A percentile compares a stretch with the other conserved stretches of the same genome.
phyloP scores from a whole-genome alignment of 148 eudicot species.

The Chenopodium formosanum region DNA sequence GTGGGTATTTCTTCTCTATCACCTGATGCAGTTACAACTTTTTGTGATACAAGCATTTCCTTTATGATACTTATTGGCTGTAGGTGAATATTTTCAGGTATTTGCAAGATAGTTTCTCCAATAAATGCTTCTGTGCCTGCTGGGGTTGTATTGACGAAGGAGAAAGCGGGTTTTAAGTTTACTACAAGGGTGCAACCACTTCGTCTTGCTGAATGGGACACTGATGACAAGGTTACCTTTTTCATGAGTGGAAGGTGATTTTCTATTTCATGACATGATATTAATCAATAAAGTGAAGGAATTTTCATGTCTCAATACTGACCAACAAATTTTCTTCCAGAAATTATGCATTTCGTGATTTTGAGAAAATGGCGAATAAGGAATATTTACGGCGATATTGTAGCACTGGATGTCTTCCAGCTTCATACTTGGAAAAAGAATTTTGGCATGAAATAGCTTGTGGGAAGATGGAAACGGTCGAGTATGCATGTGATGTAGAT shows the following conservation, averaged over 20 bases:
- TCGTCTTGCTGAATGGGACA: constrained; percentile 97
- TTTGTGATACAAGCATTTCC: neutral
- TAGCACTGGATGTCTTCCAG: constrained; percentile 86
- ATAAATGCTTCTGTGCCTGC: constrained; percentile 88
- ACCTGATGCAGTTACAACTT: neutral
- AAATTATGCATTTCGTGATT: constrained; percentile 87
- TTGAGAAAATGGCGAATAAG: constrained; percentile 99
- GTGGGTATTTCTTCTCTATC: neutral
- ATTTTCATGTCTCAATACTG: constrained; percentile 18
- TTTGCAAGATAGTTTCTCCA: constrained; percentile 95
- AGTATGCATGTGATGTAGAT: constrained; percentile 99
- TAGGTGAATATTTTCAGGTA: constrained; percentile 45
- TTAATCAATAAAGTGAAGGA: constrained; percentile 4
- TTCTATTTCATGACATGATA: constrained; percentile 2
- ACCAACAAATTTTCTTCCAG: constrained; percentile 41
- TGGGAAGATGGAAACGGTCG: constrained; percentile 92
- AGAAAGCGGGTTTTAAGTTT: constrained; percentile 84
- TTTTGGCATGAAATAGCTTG: constrained; percentile 96
- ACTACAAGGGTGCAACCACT: constrained; percentile 94
- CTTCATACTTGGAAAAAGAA: constrained; percentile 82
- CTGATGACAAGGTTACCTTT: constrained; percentile 89
- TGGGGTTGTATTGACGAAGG: constrained; percentile 86
- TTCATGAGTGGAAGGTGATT: constrained; percentile 95
- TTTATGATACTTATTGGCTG: neutral
- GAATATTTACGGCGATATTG: constrained; percentile 81